A percentile compares a stretch with the other conserved stretches of the same genome.
These are phyloP conservation scores for Microcos paniculata DNA, from an alignment of 345 rosid genomes.

Conservation along the genomic window DNA sequence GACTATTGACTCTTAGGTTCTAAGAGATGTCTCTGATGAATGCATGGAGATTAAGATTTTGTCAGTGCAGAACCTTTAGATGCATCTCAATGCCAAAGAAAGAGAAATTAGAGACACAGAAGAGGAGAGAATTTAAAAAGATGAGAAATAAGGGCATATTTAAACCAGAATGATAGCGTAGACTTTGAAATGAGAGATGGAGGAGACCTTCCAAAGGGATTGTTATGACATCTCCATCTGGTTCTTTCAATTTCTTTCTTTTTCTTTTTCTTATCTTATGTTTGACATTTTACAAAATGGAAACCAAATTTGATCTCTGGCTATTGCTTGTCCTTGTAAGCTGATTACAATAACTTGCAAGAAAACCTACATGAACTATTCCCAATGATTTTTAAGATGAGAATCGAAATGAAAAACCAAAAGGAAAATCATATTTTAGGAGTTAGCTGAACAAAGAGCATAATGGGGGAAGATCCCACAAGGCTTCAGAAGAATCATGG, in stretches of 20 bases:
- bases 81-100: not conserved
- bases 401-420: not conserved
- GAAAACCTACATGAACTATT: not conserved
- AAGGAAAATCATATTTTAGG: not conserved
- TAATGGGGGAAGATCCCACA: conserved; percentile 76
- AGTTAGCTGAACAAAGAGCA: conserved; percentile 38
- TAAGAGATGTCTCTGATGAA: not conserved
- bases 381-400: conserved; percentile 2
- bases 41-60: not conserved
- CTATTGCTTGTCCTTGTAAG: not conserved
- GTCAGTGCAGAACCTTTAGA: not conserved
- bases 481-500: conserved; percentile 48
- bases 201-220: not conserved
- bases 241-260: not conserved
- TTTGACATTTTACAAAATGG: conserved; percentile 8
- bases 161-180: conserved; percentile 1
- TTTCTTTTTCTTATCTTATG: not conserved
- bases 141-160: not conserved
- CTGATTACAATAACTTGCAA: not conserved
- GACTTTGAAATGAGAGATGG: not conserved
- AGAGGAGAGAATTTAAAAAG: not conserved
- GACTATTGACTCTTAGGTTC: not conserved
- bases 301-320: not conserved
- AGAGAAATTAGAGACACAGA: not conserved
- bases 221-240: not conserved